Evolutionary conservation across 2,329 filamentous ascomycete species (phyloP), one percentile per base, ranked within the genome.

Genomic region (Paramyrothecium roridum): DNA sequence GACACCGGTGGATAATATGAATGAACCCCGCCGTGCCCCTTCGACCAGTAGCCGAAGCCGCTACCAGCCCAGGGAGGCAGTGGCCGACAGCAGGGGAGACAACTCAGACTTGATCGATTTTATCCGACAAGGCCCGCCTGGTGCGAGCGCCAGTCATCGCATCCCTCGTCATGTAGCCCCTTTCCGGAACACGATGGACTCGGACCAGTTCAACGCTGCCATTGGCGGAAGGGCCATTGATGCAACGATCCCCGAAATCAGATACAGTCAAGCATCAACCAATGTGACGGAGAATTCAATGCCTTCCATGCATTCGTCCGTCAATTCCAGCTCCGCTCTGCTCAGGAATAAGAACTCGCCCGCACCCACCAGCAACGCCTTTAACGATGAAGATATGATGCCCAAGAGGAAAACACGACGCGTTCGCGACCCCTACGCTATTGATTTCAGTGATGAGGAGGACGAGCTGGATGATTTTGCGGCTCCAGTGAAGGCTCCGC

Each of bases 81-180:
- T 81, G 46, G 80, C 85, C 17, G 80, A 86, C 51, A 76, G 76
- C 55, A 80, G 79, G 52, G 84, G 85, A 52, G 87, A 87, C 60
- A 96, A 87, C 55, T 89, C 90, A 13, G 95, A 97, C 57, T 76
- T 99, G 56, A 96, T 97, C 61, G 93, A 98, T 68, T 98, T 99
- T 70, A 96, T 99, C 61, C 87, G 93, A 48, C 87, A 91, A 67
- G 93, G 93, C 1, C 92, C 92, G 3, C 88, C 90, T 0, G 81
- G 76, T 57, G 69, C 76, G 48, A 74, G 77, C 34, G 79, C 78
- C 47, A 82, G 83, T 59, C 89, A 86, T 56, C 86, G 90, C 22
- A 95, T 96, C 58, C 89, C 91, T 46, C 86, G 90, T 19, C 84
- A 83, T n/a, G 87, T 95, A 13, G 91, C 92, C 11, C 91, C 92